Evolutionary conservation across 441 rosid genomes (phyloP), one percentile per base, ranked within the genome.

Genomic region (Gossypium trilobum): DNA sequence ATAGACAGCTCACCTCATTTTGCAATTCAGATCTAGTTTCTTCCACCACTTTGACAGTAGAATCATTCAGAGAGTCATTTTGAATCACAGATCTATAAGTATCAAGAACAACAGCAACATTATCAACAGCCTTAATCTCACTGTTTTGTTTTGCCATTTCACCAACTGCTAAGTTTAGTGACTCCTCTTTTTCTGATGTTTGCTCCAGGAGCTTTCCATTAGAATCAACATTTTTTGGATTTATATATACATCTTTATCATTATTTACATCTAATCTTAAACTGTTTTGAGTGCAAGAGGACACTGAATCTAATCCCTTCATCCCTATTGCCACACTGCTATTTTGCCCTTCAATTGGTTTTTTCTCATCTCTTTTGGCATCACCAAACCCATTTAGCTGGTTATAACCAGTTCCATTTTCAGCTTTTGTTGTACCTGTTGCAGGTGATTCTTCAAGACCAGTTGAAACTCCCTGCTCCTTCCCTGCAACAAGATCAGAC

Each of bases 301-400:
- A 87, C 73, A 83, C 91, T 23, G 89, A 86, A 79, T 89, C 91
- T 77, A 88, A 80, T 71, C 78, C 82, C 81, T 85, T 86, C 50
- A 75, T 66, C 65, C 80, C 84, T 58, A 76, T 71, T 71, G 78
- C 82, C 61, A 74, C 83, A 69, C 78, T 81, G 68, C 74, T 77
- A 61, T 73, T 80, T 72, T 80, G 83, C 39, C 73, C 81, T 71
- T 82, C 88, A 85, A 78, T 78, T 70, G 73, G 71, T 25, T 66
- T 67, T 75, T 78, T 82, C 71, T 67, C 72, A 70, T 88, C 86
- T 72, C 66, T 82, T 39, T 61, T 82, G 44, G 70, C 55, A 70
- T 87, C 83, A 69, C 74, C 75, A 78, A 80, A 77, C 68, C 83
- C 84, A 80, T 87, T 88, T 68, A 73, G 74, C 79, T 72, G 83